These are phyloP conservation scores for Prunus campanulata DNA, from an alignment of 306 rosid species.

Conservation along the genomic window DNA sequence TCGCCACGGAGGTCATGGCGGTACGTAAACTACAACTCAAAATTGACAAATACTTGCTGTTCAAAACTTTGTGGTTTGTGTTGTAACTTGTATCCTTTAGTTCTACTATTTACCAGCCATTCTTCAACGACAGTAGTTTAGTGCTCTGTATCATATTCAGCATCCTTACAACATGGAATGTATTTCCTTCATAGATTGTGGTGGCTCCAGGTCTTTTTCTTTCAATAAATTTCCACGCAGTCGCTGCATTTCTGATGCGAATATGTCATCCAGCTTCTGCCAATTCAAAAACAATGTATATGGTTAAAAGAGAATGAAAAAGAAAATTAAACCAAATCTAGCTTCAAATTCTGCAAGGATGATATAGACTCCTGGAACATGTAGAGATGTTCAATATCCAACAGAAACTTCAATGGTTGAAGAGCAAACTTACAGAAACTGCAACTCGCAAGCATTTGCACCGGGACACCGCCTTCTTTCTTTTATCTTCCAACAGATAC, in stretches of 20 bases:
- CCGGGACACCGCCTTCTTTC: conserved; percentile 15
- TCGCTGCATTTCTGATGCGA: conserved; percentile 37
- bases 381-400: neutral
- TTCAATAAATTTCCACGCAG: conserved; percentile 21
- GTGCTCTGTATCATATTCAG: neutral
- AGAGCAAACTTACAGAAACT: conserved; percentile 27
- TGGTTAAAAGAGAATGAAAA: neutral
- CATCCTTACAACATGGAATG: conserved; percentile 26
- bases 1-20: too few species aligned
- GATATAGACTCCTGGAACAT: neutral
- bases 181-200: conserved; percentile 24
- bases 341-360: too few species aligned
- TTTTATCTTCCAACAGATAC: conserved; percentile 22
- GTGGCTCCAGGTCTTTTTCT: conserved; percentile 25
- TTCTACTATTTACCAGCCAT: too few species aligned
- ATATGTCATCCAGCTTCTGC: conserved; percentile 35
- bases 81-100: too few species aligned
- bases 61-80: neutral
- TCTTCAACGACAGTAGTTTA: too few species aligned
- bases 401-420: neutral
- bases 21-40: too few species aligned
- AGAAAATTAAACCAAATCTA: too few species aligned
- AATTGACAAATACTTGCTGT: neutral
- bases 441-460: conserved; percentile 30
- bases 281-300: neutral